Base-by-base conservation (phyloP, 73 alveolate genomes). In the Paraurostyla sp. region DNA sequence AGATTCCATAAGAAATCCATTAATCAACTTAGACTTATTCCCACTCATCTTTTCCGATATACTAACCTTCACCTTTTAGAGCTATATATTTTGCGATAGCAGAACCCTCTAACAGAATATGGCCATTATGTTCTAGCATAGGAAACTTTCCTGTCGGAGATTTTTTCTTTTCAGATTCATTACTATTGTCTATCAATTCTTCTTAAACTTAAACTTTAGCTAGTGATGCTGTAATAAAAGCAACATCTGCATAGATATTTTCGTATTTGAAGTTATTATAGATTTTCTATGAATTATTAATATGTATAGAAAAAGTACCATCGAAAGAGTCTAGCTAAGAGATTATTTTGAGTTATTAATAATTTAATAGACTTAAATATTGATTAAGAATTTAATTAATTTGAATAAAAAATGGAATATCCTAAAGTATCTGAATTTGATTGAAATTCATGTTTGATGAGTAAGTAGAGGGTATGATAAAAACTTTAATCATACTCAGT, bases 101-200 rank as follows among this genome's bases (percentile, higher is more conserved):
- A 57, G 91, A 80, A 42, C 93, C 32, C 81, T 93, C 96, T 25
- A 65, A 54, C 78, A 95, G 59, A 60, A 65, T 80, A 32, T 93
- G 93, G 46, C 81, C 95, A 0, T 87, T 93, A 46, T 92, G 84
- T 76, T 93, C 97, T 16, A 95, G 88, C 69, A 92, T 82, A 27
- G 98, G 98, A 92, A 93, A 89, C 92, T 90, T 90, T 18, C 97
- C 97, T 20, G 92, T 51, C 38, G 95, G 96, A 62, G 88, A 65
- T n/a, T n/a, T 89, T 93, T 92, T 3, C 84, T 80, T 76, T 60
- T 51, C 75, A 42, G 85, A 71, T 93, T 94, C 60, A 88, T 87
- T 32, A 88, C 51, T 90, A 91, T 88, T 29, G 46, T 50, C 54
- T 35, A 50, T 20, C 68, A 50, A 15, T 36, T 23, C 88, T 27